Base-by-base conservation (phyloP, 2,329 filamentous ascomycete genomes). In the Cyanodermella asteris region DNA sequence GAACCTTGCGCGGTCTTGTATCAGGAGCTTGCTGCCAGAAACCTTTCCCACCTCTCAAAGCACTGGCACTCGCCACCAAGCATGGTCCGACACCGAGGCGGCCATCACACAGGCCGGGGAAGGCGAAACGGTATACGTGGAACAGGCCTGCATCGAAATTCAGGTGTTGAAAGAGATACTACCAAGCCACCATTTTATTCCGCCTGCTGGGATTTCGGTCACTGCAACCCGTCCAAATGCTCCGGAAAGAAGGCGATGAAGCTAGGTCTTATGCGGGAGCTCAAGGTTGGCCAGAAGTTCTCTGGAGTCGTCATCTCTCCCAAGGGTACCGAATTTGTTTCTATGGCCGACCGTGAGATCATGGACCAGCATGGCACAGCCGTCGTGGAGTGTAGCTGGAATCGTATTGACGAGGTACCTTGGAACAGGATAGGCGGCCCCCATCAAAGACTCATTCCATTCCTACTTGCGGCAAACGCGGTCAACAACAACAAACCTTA, bases 401-500 rank as follows among this genome's bases (percentile, higher is more conserved):
- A 90, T 4, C 63, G 87, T 31, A 78, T 90, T 6, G 62, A 75
- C 23, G 87, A 97, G 49, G 71, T 97, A 5, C 82, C 84, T 26
- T 97, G 84, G 68, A 61, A 59, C 30, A 75, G 75, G 36, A 91
- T 97, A 30, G 87, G 87, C 15, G 87, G 87, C 13, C 24, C 23
- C 11, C 29, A 24, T 11, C 13, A 4, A 19, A 19, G 16, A 19
- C n/a, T 27, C 53, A 54, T 97, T 28, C 87, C 87, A 0, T 97
- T 97, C 47, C 69, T 97, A 6, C 82, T 97, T 24, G 87, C 87
- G 5, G 87, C 87, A 23, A 97, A 97, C 46, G 74, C 76, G 2
- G 87, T 93, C 42, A 97, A 97, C 53, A 97, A 97, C 51, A 87
- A 87, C 31, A 77, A 78, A 42, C 87, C 87, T 5, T 93, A 82